phyloP scores from a whole-genome alignment of 2,329 filamentous ascomycete species.

The Aspergillus vadensis region DNA sequence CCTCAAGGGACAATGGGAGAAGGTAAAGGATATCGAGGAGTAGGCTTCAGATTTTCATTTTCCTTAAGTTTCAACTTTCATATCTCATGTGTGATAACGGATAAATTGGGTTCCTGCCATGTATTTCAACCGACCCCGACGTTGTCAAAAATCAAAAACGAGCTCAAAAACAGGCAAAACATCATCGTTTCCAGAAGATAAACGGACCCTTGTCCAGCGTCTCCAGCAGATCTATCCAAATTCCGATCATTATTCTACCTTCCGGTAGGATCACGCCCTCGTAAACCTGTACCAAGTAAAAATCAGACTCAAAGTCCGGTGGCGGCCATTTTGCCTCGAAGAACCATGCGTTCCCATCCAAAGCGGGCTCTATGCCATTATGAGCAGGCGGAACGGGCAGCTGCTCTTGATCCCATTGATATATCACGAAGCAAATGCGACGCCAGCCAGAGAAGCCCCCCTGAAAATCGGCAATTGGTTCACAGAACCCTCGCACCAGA shows the following conservation, averaged over 20 bases:
- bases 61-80: not conserved
- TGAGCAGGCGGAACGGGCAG: conserved; percentile 22
- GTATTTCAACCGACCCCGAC: conserved; percentile 4
- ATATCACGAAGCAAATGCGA: conserved; percentile 42
- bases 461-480: conserved; percentile 29
- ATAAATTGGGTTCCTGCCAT: conserved; percentile 7
- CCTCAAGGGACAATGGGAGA: conserved; percentile 93
- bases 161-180: not conserved
- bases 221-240: conserved; percentile 45
- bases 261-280: conserved; percentile 53
- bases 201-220: conserved; percentile 30
- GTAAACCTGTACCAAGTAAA: conserved; percentile 47
- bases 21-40: conserved; percentile 94
- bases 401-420: conserved; percentile 24
- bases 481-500: conserved; percentile 38
- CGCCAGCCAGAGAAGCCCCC: conserved; percentile 39
- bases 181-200: conserved; percentile 35
- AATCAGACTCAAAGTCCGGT: conserved; percentile 22
- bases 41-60: conserved; percentile 40
- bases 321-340: conserved; percentile 21
- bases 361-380: conserved; percentile 13
- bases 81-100: conserved; percentile 17
- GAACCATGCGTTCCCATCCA: not conserved
- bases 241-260: conserved; percentile 50
- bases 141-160: not conserved